Evolutionary conservation across 768 basidiomycete species (phyloP).

Genomic region (Boletales sp.): DNA sequence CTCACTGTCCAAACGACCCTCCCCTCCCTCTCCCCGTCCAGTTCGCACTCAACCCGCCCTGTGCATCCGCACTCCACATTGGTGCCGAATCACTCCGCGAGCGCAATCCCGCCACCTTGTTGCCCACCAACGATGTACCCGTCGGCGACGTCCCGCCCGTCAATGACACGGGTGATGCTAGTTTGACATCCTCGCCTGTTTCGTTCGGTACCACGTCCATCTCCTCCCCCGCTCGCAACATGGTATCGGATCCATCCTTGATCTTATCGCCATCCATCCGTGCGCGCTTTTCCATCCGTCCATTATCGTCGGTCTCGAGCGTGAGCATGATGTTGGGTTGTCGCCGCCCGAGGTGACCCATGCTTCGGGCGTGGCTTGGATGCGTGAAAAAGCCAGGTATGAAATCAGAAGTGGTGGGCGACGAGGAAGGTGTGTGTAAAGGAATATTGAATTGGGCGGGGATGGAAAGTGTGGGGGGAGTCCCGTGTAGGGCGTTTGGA

Average conservation of each 20-base stretch:
- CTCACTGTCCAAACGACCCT: conserved; percentile 25
- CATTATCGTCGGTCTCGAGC: conserved; percentile 20
- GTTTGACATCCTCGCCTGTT: conserved; percentile 13
- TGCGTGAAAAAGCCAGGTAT: conserved; percentile 8
- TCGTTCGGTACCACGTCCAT: conserved; percentile 23
- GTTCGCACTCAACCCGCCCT: conserved; percentile 26
- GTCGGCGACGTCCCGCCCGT: conserved; percentile 10
- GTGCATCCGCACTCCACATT: conserved; percentile 20
- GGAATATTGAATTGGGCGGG: conserved; percentile 4
- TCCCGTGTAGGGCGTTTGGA: conserved; percentile 1
- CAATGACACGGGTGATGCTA: conserved; percentile 20
- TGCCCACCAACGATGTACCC: conserved; percentile 11
- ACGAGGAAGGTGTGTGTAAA: conserved; percentile 27
- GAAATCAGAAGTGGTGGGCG: conserved; percentile 25
- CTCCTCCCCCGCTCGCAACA: conserved; percentile 14
- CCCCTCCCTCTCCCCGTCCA: conserved; percentile 27
- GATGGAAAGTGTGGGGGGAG: conserved; percentile 9
- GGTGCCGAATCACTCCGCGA: conserved; percentile 24
- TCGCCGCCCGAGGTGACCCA: conserved; percentile 23
- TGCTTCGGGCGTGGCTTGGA: conserved; percentile 20
- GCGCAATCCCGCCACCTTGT: conserved; percentile 19
- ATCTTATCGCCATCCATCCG: conserved; percentile 13
- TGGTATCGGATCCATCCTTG: conserved; percentile 5
- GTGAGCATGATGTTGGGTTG: conserved; percentile 31
- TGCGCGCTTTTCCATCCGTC: conserved; percentile 25